Conservation (phyloP, 2,329 filamentous ascomycete genomes). For the Parastagonospora nodorum region DNA sequence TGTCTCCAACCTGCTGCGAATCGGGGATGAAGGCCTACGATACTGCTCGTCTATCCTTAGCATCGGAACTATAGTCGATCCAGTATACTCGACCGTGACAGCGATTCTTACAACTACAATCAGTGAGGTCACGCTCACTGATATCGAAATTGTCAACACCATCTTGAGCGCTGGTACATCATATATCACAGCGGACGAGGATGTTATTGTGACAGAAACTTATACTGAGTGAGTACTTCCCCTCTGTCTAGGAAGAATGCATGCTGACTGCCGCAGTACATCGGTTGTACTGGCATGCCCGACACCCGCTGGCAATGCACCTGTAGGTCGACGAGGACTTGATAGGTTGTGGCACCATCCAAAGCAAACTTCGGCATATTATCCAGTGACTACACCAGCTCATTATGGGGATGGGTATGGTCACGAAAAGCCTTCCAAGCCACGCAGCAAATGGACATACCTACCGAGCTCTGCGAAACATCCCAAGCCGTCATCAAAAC, state of each 20-base stretch:
- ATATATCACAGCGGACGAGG: not conserved
- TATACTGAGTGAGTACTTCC: not conserved
- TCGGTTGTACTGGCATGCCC: not conserved
- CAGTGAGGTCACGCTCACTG: not conserved
- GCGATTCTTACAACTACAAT: not conserved
- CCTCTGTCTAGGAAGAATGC: not conserved
- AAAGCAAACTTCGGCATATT: not conserved
- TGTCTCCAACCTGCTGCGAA: not conserved
- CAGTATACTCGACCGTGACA: not conserved
- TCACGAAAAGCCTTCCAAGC: not conserved
- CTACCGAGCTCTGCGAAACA: not conserved
- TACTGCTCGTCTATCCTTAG: conserved; percentile 1
- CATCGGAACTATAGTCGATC: not conserved
- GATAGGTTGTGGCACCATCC: not conserved
- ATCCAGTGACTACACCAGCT: not conserved
- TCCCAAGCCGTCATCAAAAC: not conserved
- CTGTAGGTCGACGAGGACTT: not conserved
- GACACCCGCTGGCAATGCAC: not conserved
- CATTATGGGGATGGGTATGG: not conserved
- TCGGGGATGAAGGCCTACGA: not conserved
- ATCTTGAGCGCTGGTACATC: not conserved
- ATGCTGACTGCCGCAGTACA: too few relatives aligned
- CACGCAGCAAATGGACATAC: not conserved
- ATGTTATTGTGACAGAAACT: not conserved
- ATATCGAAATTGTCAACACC: not conserved